Conservation (phyloP, 2,329 filamentous ascomycete genomes). For the Dichotomopilus funicola region DNA sequence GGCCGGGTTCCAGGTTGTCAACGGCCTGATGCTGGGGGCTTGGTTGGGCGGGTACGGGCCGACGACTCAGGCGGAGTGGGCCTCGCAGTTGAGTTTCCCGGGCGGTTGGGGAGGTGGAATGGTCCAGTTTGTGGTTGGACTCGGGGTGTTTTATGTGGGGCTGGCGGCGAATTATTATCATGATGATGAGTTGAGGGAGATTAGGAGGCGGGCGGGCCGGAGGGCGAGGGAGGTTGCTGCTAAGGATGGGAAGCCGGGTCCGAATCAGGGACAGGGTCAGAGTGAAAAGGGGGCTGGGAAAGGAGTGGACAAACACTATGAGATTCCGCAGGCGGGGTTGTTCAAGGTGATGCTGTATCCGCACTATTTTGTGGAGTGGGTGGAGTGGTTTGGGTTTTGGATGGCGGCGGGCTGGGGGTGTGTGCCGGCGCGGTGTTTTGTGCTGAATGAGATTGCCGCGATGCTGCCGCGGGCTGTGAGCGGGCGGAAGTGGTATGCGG, state of each 20-base stretch:
- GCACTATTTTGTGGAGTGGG: constrained; percentile 94
- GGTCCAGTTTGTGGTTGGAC: constrained; percentile 52
- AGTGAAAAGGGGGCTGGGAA: constrained; percentile 38
- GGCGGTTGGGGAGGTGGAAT: constrained; percentile 24
- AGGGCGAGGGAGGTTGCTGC: constrained; percentile 25
- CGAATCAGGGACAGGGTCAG: too few relatives aligned
- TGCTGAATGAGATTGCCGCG: constrained; percentile 79
- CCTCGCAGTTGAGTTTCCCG: constrained; percentile 27
- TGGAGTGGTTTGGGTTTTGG: constrained; percentile 91
- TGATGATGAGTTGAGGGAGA: constrained; percentile 83
- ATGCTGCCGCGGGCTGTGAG: constrained; percentile 84
- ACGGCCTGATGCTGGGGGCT: constrained; percentile 68
- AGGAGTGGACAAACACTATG: constrained; percentile 71
- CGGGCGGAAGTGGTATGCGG: constrained; percentile 78
- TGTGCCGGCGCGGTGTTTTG: constrained; percentile 70
- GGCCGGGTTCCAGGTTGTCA: constrained; percentile 69
- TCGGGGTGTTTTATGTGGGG: constrained; percentile 69
- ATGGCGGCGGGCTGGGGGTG: constrained; percentile 63
- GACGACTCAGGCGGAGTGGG: constrained; percentile 49
- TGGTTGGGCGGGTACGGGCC: constrained; percentile 81
- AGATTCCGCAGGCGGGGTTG: constrained; percentile 74
- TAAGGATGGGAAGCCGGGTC: constrained; percentile 39
- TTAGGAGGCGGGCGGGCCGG: constrained; percentile 62
- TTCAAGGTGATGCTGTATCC: constrained; percentile 82
- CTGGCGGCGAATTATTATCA: constrained; percentile 79